Percentiles rank a stretch among this genome's conserved stretches.
Conservation (phyloP, 2,329 filamentous ascomycete genomes). For the Septoria linicola region DNA sequence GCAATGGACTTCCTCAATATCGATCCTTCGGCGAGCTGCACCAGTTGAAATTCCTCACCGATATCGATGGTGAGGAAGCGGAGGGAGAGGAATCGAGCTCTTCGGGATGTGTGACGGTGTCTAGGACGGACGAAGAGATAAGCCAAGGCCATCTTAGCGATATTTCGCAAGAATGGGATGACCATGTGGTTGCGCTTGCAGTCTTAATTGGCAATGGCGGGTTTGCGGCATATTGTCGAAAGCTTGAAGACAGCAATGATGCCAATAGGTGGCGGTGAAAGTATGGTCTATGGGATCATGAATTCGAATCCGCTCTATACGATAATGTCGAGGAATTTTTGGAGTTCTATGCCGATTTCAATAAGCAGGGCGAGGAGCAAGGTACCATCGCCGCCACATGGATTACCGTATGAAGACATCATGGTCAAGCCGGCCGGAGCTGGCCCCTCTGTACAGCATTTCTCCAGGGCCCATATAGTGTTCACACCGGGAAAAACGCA, state of each 20-base stretch:
- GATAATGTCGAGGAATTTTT: conserved; percentile 9
- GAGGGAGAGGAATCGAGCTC: not conserved
- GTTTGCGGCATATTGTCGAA: conserved; percentile 7
- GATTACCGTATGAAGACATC: too few relatives aligned
- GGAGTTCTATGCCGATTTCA: conserved; percentile 6
- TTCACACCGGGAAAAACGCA: too few relatives aligned
- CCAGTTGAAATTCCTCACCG: conserved; percentile 7
- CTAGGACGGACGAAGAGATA: conserved; percentile 7
- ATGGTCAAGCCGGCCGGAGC: too few relatives aligned
- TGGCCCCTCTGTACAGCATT: too few relatives aligned
- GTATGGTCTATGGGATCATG: conserved; percentile 2
- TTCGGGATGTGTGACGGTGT: conserved; percentile 6
- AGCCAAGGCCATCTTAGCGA: conserved; percentile 1
- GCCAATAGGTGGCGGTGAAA: conserved; percentile 8
- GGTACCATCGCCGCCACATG: conserved; percentile 3
- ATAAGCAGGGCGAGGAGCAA: conserved; percentile 6
- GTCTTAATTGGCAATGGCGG: conserved; percentile 5
- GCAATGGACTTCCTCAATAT: not conserved
- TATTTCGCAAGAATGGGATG: conserved; percentile 7
- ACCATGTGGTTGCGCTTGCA: conserved; percentile 1
- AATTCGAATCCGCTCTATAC: not conserved
- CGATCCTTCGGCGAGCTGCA: conserved; percentile 3
- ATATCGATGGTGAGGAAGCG: not conserved
- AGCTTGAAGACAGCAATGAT: not conserved
- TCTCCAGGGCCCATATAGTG: too few relatives aligned